phyloP scores from a whole-genome alignment of 805 yeast genomes.

The Starmerella powellii region DNA sequence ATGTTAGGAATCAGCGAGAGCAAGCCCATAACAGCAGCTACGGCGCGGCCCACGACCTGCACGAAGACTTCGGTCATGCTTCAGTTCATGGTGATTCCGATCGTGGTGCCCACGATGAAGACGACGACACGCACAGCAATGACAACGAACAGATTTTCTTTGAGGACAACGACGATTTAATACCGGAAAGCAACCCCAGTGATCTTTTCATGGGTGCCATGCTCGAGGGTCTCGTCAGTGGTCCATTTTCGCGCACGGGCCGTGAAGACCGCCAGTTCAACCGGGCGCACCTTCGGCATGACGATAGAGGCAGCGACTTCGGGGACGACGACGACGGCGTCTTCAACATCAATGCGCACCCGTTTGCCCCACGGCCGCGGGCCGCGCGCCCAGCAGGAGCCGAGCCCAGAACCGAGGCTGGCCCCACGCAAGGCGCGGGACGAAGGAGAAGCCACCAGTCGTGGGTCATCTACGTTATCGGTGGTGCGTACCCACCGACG shows the following conservation, averaged over 20 bases:
- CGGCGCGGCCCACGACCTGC: too few relatives aligned
- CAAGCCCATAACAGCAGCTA: too few relatives aligned
- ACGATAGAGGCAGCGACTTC: neutral
- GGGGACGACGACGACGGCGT: constrained; percentile 29
- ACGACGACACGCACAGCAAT: too few relatives aligned
- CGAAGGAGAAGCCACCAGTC: constrained; percentile 8
- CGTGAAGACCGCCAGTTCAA: neutral
- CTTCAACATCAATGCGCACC: neutral
- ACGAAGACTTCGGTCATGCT: too few relatives aligned
- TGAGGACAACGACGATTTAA: too few relatives aligned
- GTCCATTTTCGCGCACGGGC: neutral
- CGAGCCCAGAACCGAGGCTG: neutral
- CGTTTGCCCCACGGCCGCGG: neutral
- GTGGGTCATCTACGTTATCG: constrained; percentile 54
- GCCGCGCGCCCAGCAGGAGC: neutral
- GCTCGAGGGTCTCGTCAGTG: too few relatives aligned
- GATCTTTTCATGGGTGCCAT: too few relatives aligned
- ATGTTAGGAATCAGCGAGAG: too few relatives aligned
- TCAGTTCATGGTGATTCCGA: too few relatives aligned
- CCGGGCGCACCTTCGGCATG: neutral
- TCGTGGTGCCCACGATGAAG: too few relatives aligned
- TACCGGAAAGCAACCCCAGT: too few relatives aligned
- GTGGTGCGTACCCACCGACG: constrained; percentile 40
- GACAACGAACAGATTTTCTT: too few relatives aligned
- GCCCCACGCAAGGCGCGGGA: neutral